Base-by-base conservation (phyloP, 768 basidiomycete genomes). In the Sporobolomyces pararoseus region DNA sequence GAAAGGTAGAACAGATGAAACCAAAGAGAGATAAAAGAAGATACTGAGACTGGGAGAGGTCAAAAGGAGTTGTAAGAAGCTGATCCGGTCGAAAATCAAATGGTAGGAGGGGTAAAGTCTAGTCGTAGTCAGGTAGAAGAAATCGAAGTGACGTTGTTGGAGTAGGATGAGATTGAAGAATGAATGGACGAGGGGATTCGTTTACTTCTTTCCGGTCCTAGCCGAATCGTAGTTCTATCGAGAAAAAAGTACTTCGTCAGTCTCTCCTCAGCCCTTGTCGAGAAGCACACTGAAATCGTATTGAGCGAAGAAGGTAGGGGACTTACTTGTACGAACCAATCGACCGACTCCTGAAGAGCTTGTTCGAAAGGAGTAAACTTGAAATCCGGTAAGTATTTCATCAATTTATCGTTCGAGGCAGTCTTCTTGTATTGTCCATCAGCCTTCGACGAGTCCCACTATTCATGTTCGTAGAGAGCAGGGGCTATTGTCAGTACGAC, bases 351-450 rank as follows among this genome's bases (percentile, higher is more conserved):
- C 46, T 87, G 81, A 68, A 97, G 82, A 31, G 93, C 93, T 79
- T 85, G 71, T 37, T 91, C 85, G 79, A 98, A 95, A 12, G 93
- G 92, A 35, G 93, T 96, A 80, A 97, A 97, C 79, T 88, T 77
- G 82, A 94, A 96, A 6, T 82, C 86, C 34, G 88, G 88, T 58
- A 93, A 86, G 61, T 89, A 81, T n/a, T 80, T 80, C 57, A 90
- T 78, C 9, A 96, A 82, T 79, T 94, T 95, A 77, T 85, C 86
- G 81, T 98, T 98, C 44, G 91, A 91, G 23, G 94, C 94, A 0
- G 94, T 93, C 81, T 97, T 97, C 75, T 93, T 87, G 85, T 88
- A 94, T 79, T 97, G 94, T 2, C 95, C 93, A 76, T 98, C 95
- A 13, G 93, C 86, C 61, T 86, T 85, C 31, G 85, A 82, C 39